Evolutionary conservation across 179 eudicot species (phyloP), one percentile per base, ranked within the genome.

Genomic region (Pouteria campechiana): DNA sequence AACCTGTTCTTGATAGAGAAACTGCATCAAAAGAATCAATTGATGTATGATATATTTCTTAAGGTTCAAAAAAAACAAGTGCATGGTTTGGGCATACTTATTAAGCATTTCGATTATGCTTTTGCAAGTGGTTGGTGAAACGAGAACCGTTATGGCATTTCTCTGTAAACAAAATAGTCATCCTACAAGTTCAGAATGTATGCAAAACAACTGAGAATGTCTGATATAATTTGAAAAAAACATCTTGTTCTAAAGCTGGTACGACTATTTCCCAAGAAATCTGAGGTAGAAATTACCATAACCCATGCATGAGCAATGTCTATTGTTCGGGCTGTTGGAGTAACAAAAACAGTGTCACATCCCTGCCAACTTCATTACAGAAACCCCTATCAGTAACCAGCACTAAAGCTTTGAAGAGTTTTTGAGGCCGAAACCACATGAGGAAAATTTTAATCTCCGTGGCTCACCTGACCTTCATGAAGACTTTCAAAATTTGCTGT

Each of bases 401-500:
- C 16, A 20, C 14, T 14, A 33, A 27, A 49, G 17, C 38, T 14
- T 17, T 17, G 31, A 44, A 48, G 31, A 2, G 25, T 10, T 6
- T 41, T 11, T 32, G 33, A 22, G 13, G 10, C 24, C 10, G 19
- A 27, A 30, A 17, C 33, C 29, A 28, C 4, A 7, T 35, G 12
- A 30, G n/a, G n/a, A n/a, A n/a, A n/a, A n/a, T n/a, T n/a, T n/a
- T n/a, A 37, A 9, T 25, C 9, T 14, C 25, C 37, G 13, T 5
- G 12, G 25, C 69, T 50, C 41, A 75, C 88, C 79, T 76, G 75
- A 40, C 88, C 88, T 63, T 79, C 79, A 20, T 27, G 40, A 42
- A 79, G 77, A 48, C 60, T 54, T 64, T 79, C 88, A 66, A 79
- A 79, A 61, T 79, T 54, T 41, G 88, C 88, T 48, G 88, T 79